Percentiles rank a stretch among this genome's conserved stretches.
Conservation (phyloP, 2,329 filamentous ascomycete species). For the Celoporthe dispersa region DNA sequence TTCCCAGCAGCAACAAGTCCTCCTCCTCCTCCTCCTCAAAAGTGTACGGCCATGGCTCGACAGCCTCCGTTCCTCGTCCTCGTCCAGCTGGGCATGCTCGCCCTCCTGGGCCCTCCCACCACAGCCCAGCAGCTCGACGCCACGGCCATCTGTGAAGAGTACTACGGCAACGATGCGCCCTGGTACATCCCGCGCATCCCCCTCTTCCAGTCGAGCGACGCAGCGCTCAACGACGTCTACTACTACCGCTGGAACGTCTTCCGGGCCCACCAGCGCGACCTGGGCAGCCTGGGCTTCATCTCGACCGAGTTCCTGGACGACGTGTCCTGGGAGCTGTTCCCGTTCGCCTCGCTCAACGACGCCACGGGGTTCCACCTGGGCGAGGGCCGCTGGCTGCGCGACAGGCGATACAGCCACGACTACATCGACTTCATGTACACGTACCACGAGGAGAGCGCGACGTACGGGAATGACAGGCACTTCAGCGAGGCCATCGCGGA, state of each 20-base stretch:
- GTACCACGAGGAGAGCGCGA: conserved; percentile 33
- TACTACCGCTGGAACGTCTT: conserved; percentile 52
- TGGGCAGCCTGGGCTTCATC: conserved; percentile 47
- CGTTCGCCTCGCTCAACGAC: conserved; percentile 48
- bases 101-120: not conserved
- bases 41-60: not conserved
- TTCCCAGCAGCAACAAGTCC: not conserved
- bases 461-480: conserved; percentile 43
- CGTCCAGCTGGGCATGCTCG: conserved; percentile 4
- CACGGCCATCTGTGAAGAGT: conserved; percentile 28
- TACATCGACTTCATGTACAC: conserved; percentile 48
- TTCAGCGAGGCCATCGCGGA: conserved; percentile 49
- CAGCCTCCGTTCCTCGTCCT: not conserved
- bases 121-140: conserved; percentile 17
- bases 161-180: conserved; percentile 46
- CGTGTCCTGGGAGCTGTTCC: conserved; percentile 46
- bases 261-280: conserved; percentile 48
- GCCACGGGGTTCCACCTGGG: conserved; percentile 49
- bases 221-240: conserved; percentile 46
- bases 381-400: conserved; percentile 49
- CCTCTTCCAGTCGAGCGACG: conserved; percentile 45
- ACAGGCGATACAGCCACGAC: conserved; percentile 48
- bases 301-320: conserved; percentile 50
- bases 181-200: conserved; percentile 46
- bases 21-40: too few relatives aligned